Conservation (phyloP, 1,139 yeast genomes). For the Taphrina pruni region DNA sequence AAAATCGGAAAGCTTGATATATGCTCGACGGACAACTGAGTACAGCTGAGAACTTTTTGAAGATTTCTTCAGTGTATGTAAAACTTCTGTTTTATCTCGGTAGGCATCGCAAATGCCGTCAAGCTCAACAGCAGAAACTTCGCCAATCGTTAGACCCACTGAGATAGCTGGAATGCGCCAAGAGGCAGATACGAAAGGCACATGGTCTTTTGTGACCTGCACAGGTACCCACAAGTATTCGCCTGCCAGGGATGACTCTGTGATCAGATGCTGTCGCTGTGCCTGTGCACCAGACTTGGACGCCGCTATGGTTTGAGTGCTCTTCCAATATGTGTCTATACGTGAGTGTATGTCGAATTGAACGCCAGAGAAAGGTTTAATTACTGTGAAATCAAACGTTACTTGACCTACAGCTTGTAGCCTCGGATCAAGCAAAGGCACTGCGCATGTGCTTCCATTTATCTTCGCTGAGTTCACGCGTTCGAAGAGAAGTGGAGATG, state of each 20-base stretch:
- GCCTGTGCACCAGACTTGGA: conserved; percentile 9
- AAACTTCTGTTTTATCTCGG: background rate
- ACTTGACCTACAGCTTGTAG: conserved; percentile 83
- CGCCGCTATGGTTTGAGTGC: conserved; percentile 60
- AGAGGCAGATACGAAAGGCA: conserved; percentile 78
- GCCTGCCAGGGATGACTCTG: conserved; percentile 89
- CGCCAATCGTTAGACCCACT: conserved; percentile 10
- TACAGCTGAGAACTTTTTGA: background rate
- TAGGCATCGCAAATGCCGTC: conserved; percentile 4
- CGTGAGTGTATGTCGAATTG: conserved; percentile 71
- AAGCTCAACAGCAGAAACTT: conserved; percentile 16
- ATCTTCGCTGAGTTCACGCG: conserved; percentile 46
- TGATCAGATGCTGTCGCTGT: conserved; percentile 58
- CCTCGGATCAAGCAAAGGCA: conserved; percentile 84
- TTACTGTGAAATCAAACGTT: conserved; percentile 76
- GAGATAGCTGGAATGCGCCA: conserved; percentile 19
- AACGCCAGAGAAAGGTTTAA: conserved; percentile 87
- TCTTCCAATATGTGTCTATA: conserved; percentile 96
- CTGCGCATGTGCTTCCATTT: conserved; percentile 49
- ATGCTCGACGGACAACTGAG: conserved; percentile 46
- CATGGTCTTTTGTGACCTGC: conserved; percentile 78
- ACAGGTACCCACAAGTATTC: conserved; percentile 74
- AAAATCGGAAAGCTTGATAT: conserved; percentile 52
- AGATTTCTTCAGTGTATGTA: conserved; percentile 1
- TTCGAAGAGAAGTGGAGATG: conserved; percentile 63